Evolutionary conservation across 352 stramenopile species (phyloP).

Genomic region (Globisporangium echinulatum): DNA sequence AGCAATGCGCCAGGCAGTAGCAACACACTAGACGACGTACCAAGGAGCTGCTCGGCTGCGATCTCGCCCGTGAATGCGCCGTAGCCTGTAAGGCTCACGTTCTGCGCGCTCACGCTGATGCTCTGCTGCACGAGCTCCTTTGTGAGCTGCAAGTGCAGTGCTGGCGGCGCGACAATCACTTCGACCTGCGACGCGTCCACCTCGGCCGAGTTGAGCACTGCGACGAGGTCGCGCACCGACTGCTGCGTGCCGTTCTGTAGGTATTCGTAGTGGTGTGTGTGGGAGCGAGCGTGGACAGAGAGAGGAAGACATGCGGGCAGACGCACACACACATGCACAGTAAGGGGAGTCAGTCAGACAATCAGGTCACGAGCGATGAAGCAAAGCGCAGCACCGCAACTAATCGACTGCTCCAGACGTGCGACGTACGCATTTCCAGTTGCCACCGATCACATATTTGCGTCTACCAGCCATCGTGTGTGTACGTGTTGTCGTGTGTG

Average conservation of each 20-base stretch:
- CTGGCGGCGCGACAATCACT: constrained; percentile 72
- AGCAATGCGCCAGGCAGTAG: no score
- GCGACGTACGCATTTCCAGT: constrained; percentile 92
- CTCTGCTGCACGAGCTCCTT: constrained; percentile 44
- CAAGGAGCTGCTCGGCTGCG: constrained; percentile 86
- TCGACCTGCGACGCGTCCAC: constrained; percentile 59
- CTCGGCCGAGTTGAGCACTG: constrained; percentile 77
- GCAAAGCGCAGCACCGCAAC: not conserved
- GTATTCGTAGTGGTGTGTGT: not conserved
- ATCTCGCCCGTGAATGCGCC: constrained; percentile 93
- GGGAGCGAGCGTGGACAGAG: not conserved
- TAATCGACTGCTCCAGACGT: constrained; percentile 7
- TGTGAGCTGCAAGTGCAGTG: constrained; percentile 58
- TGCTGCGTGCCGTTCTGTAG: constrained; percentile 59
- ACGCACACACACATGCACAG: not conserved
- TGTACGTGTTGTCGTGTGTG: not conserved
- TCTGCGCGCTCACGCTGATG: constrained; percentile 72
- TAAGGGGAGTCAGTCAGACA: not conserved
- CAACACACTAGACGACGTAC: not conserved
- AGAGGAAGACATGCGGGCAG: not conserved
- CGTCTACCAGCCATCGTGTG: constrained; percentile 20
- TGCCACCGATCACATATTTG: constrained; percentile 90
- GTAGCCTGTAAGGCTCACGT: constrained; percentile 74
- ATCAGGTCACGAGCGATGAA: not conserved
- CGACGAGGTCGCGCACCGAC: constrained; percentile 80